Evolutionary conservation across 805 yeast genomes (phyloP), one percentile per base, ranked within the genome.

Genomic region (Ogataea sp.): DNA sequence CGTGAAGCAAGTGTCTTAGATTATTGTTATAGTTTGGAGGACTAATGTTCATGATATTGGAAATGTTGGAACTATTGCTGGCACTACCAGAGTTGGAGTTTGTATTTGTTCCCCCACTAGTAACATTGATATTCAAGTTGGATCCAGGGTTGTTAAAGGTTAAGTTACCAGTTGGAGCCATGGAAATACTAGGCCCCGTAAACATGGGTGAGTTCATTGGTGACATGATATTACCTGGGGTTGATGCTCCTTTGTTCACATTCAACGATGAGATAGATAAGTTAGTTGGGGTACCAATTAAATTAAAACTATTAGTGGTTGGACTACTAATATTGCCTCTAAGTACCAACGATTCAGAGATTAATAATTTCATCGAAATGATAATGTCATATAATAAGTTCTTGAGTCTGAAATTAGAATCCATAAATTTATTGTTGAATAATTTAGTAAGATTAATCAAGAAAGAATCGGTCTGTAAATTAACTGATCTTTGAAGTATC

Each of bases 371-470:
- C 49, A 78, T 59, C 1, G 82, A 68, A 9, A 77, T 57, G 27
- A 80, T 57, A 40, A 78, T 66, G 50, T 80, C 86, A 51, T 78
- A 77, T 1, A 79, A 58, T 44, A 79, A 55, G 37, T 78, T 78
- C 45, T 70, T 69, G 38, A 79, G 52, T 44, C 72, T 77, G 20
- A 69, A 71, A 45, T 72, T 63, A 28, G 59, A 49, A 34, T 64
- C 54, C 48, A 78, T 61, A 24, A 68, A 60, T 4, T 61, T 51
- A 10, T 74, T 64, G 34, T 68, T 64, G 42, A 75, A 61, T 14
- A 80, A 47, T 10, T 60, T 58, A 10, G 71, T 65, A 50, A 78
- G 55, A 42, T 69, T 70, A 44, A 65, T 62, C 43, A 77, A 51
- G 39, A 79, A 73, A 9, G 50, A 60, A 40, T 73, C 73, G 32